Percentiles rank a stretch among this genome's conserved stretches.
phyloP scores from a whole-genome alignment of 164 flowering plant species.

The Berberis thunbergii region DNA sequence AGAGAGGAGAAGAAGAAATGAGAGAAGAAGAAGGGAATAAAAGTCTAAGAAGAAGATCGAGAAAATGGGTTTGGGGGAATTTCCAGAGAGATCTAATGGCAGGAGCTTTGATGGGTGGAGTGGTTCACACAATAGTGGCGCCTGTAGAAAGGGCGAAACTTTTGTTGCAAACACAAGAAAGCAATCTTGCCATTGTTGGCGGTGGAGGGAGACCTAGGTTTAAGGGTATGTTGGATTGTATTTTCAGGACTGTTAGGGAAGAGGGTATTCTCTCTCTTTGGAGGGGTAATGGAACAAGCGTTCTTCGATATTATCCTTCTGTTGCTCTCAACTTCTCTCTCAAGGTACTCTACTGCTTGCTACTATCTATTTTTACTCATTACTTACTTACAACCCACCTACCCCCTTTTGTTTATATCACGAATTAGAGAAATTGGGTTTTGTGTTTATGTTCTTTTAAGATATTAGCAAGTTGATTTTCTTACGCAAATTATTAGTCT shows the following conservation, averaged over 20 bases:
- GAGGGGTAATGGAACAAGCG: slow-evolving; percentile 95
- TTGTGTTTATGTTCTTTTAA: too few species aligned
- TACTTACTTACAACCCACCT: too few species aligned
- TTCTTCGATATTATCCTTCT: slow-evolving; percentile 88
- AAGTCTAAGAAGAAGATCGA: neutral
- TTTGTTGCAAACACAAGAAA: slow-evolving; percentile 90
- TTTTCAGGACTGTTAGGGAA: slow-evolving; percentile 60
- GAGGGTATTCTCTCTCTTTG: slow-evolving; percentile 87
- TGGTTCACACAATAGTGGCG: slow-evolving; percentile 91
- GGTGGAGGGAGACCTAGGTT: slow-evolving; percentile 60
- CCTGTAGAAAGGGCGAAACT: slow-evolving; percentile 93
- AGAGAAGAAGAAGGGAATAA: neutral
- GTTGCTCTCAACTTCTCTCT: slow-evolving; percentile 98
- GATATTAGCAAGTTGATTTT: too few species aligned
- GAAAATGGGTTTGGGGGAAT: slow-evolving; percentile 19
- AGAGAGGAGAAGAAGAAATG: slow-evolving; percentile 3
- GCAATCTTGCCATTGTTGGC: slow-evolving; percentile 64
- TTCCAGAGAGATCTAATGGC: slow-evolving; percentile 82
- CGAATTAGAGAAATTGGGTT: too few species aligned
- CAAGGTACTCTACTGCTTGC: slow-evolving; percentile 39
- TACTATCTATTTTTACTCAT: too few species aligned
- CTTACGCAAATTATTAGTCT: too few species aligned
- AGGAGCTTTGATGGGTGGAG: slow-evolving; percentile 85
- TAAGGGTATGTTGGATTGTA: slow-evolving; percentile 86
- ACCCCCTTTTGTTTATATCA: too few species aligned